Evolutionary conservation across 805 yeast genomes (phyloP).

Genomic region (Zygosaccharomyces kombuchaensis): DNA sequence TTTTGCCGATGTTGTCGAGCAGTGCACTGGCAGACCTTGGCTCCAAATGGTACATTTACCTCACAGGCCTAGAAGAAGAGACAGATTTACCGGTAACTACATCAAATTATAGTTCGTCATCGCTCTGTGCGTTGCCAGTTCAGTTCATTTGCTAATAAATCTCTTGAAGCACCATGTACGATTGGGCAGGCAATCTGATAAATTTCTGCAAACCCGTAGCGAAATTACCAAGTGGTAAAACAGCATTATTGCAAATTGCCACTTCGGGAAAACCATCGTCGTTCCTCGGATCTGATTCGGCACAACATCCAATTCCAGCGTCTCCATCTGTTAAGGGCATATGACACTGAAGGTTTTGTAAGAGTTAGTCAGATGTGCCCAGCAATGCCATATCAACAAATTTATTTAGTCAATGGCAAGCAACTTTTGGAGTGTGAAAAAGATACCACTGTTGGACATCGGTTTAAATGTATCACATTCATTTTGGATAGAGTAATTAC

Average conservation of each 20-base stretch:
- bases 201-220: slow-evolving; percentile 98
- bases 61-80: slow-evolving; percentile 67
- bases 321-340: too few relatives aligned
- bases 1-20: slow-evolving; percentile 57
- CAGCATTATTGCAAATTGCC: slow-evolving; percentile 82
- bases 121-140: slow-evolving; percentile 26
- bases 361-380: too few relatives aligned
- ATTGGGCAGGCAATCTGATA: slow-evolving; percentile 95
- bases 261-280: slow-evolving; percentile 87
- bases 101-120: slow-evolving; percentile 77
- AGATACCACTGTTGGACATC: too few relatives aligned
- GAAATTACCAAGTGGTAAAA: slow-evolving; percentile 78
- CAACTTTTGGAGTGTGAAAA: too few relatives aligned
- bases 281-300: slow-evolving; percentile 96
- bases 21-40: slow-evolving; percentile 49
- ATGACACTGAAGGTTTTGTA: too few relatives aligned
- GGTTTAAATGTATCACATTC: too few relatives aligned
- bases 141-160: slow-evolving; percentile 35
- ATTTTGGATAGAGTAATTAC: too few relatives aligned
- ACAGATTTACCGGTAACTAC: slow-evolving; percentile 80
- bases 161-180: slow-evolving; percentile 63
- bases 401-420: too few relatives aligned
- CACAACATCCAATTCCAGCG: slow-evolving; percentile 97
- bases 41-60: slow-evolving; percentile 60
- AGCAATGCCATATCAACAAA: too few relatives aligned